Evolutionary conservation across 495 filamentous ascomycete genomes (phyloP).

Genomic region (Immersiella caudata): DNA sequence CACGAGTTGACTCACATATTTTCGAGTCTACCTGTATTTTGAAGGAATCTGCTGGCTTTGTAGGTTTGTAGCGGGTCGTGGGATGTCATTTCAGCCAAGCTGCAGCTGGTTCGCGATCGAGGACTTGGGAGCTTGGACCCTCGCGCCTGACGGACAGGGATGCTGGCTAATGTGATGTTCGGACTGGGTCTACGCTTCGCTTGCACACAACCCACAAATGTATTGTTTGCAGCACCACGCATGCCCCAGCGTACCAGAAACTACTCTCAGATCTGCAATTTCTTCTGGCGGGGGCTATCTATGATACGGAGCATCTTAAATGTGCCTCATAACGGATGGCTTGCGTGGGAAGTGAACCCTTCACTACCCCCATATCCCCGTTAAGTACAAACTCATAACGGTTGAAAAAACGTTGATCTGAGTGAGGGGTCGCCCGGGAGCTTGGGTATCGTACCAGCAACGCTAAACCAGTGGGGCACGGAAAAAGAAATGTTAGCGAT

Average conservation of each 20-base stretch:
- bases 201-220: background rate
- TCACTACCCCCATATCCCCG: background rate
- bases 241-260: background rate
- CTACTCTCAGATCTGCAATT: background rate
- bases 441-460: background rate
- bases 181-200: conserved; percentile 10
- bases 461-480: background rate
- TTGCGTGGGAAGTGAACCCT: background rate
- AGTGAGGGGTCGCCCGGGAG: background rate
- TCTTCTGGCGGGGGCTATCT: background rate
- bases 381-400: background rate
- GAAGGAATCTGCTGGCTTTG: background rate
- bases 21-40: background rate
- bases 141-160: background rate
- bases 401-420: no score
- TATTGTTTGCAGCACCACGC: background rate
- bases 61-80: background rate
- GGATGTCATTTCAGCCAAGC: background rate
- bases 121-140: background rate
- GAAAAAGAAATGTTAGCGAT: background rate
- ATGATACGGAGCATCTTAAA: background rate
- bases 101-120: conserved; percentile 3
- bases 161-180: conserved; percentile 11
- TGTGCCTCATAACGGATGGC: background rate
- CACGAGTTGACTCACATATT: background rate